Conservation (phyloP, 2,329 filamentous ascomycete genomes). For the Didymella exigua region DNA sequence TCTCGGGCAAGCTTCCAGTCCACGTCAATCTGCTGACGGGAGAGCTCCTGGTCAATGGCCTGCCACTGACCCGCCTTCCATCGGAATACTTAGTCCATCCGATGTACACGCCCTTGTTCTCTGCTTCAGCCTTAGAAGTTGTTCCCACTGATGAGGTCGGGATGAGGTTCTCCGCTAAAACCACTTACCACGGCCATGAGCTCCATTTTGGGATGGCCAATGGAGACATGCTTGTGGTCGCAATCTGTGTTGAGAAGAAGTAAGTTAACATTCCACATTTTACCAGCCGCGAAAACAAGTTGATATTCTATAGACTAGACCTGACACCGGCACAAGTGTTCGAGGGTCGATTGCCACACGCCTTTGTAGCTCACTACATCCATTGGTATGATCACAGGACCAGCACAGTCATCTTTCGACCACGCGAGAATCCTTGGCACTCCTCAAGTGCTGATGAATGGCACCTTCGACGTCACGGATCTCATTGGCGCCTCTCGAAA, state of each 20-base stretch:
- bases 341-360: constrained; percentile 36
- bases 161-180: constrained; percentile 52
- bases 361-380: constrained; percentile 27
- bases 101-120: constrained; percentile 55
- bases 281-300: neutral
- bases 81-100: constrained; percentile 50
- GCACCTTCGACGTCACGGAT: constrained; percentile 19
- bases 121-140: constrained; percentile 50
- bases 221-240: constrained; percentile 32
- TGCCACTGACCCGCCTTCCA: constrained; percentile 57
- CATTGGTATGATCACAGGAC: constrained; percentile 36
- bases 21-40: constrained; percentile 60
- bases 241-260: constrained; percentile 7
- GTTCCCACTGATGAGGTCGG: constrained; percentile 48
- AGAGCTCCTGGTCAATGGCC: constrained; percentile 59
- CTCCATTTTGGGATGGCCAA: constrained; percentile 48
- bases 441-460: constrained; percentile 9
- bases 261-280: neutral
- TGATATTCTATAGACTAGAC: constrained; percentile 21
- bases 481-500: constrained; percentile 26
- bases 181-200: constrained; percentile 19
- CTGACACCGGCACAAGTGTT: constrained; percentile 47
- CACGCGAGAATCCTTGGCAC: constrained; percentile 12
- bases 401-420: constrained; percentile 21
- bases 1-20: constrained; percentile 13